These are phyloP conservation scores for Wickerhamiella galacta DNA, from an alignment of 805 yeast genomes.

Conservation along the genomic window DNA sequence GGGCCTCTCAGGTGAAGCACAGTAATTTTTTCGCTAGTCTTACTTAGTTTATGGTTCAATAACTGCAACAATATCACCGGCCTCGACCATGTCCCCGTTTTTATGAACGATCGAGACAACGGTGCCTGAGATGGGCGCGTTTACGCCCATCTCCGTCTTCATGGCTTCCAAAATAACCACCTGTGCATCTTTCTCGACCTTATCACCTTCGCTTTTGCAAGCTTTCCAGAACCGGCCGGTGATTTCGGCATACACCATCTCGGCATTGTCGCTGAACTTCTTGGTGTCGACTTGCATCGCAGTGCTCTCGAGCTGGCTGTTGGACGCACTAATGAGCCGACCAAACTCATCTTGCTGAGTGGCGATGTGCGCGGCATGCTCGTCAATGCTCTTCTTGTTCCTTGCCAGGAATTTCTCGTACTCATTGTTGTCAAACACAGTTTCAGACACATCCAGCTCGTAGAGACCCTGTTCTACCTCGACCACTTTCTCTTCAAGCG, in stretches of 20 bases:
- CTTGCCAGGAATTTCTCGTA: constrained; percentile 66
- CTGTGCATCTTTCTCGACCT: constrained; percentile 57
- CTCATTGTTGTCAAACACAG: constrained; percentile 66
- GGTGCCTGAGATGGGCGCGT: constrained; percentile 33
- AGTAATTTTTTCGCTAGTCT: too few species aligned
- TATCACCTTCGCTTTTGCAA: constrained; percentile 61
- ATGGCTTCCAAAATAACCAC: constrained; percentile 88
- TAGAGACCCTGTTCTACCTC: constrained; percentile 70
- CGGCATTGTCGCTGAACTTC: constrained; percentile 60
- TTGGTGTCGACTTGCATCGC: constrained; percentile 27
- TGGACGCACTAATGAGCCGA: constrained; percentile 43
- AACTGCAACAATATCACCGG: constrained; percentile 89
- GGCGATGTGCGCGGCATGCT: constrained; percentile 32
- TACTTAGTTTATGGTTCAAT: constrained; percentile 29
- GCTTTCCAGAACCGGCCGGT: constrained; percentile 96
- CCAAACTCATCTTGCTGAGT: constrained; percentile 74
- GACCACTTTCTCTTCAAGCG: constrained; percentile 52
- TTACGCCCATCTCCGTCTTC: constrained; percentile 94
- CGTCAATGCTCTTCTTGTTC: constrained; percentile 53
- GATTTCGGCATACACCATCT: constrained; percentile 77
- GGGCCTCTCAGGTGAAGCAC: too few species aligned
- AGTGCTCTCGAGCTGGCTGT: constrained; percentile 18
- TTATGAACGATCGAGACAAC: constrained; percentile 33
- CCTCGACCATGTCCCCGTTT: constrained; percentile 92
- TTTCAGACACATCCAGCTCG: constrained; percentile 54